Percentiles rank a stretch among this genome's conserved stretches.
Evolutionary conservation across 2,329 filamentous ascomycete genomes (phyloP).

Genomic region (Botryosphaeria agaves): DNA sequence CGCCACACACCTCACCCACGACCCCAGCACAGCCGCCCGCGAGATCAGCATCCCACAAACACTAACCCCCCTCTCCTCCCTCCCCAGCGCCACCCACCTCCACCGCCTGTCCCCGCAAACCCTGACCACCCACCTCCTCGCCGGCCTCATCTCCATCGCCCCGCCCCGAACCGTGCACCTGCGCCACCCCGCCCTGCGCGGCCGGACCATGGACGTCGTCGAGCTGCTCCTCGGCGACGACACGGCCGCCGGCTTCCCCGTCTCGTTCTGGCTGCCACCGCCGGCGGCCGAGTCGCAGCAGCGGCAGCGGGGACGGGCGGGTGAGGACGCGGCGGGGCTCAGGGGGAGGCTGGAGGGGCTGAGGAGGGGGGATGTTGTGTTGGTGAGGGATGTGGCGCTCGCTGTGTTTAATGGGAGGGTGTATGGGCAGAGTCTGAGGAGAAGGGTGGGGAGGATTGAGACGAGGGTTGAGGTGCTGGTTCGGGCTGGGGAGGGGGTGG

Average conservation of each 20-base stretch:
- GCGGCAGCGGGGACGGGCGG: conserved; percentile 6
- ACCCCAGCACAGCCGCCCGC: conserved; percentile 3
- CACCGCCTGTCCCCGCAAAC: conserved; percentile 57
- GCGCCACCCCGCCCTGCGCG: conserved; percentile 38
- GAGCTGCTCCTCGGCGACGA: conserved; percentile 76
- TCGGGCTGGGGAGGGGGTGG: conserved; percentile 33
- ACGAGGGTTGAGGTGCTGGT: conserved; percentile 51
- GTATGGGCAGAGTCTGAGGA: conserved; percentile 67
- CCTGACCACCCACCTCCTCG: conserved; percentile 67
- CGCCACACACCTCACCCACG: too few species aligned
- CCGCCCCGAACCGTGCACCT: conserved; percentile 52
- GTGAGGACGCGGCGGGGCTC: conserved; percentile 15
- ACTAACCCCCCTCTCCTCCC: conserved; percentile 46
- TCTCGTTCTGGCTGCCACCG: conserved; percentile 66
- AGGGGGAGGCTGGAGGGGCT: conserved; percentile 29
- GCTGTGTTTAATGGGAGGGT: conserved; percentile 59
- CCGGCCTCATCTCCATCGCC: conserved; percentile 56
- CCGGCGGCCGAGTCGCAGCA: conserved; percentile 10
- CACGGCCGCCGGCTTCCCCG: conserved; percentile 59
- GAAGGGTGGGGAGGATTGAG: conserved; percentile 47
- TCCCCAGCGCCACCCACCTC: conserved; percentile 53
- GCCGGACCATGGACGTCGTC: conserved; percentile 42
- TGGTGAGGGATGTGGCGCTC: conserved; percentile 65
- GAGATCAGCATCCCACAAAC: conserved; percentile 22
- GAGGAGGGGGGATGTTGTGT: conserved; percentile 56